phyloP scores from a whole-genome alignment of 805 yeast species.

The Sungouiella blattae region DNA sequence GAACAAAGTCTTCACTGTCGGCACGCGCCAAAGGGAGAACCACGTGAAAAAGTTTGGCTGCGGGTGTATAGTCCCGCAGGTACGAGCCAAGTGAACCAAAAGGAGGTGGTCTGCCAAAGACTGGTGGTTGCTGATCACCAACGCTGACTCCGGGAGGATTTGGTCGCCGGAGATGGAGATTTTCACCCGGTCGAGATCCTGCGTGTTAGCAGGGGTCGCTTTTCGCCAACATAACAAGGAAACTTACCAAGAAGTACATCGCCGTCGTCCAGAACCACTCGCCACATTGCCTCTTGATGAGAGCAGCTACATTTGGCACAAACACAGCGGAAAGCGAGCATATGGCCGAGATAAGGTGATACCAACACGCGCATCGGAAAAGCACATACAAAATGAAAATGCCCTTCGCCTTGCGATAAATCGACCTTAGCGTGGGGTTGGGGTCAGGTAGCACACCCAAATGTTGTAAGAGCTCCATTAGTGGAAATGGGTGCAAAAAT shows the following conservation, averaged over 20 bases:
- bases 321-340: slow-evolving; percentile 10
- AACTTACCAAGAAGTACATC: slow-evolving; percentile 6
- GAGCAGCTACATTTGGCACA: slow-evolving; percentile 7
- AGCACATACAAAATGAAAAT: slow-evolving; percentile 15
- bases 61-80: slow-evolving; percentile 25
- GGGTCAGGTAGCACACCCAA: slow-evolving; percentile 25
- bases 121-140: slow-evolving; percentile 57
- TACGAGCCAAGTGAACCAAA: slow-evolving; percentile 35
- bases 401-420: slow-evolving; percentile 14
- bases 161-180: slow-evolving; percentile 42
- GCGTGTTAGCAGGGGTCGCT: not conserved
- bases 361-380: slow-evolving; percentile 10
- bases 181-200: slow-evolving; percentile 21
- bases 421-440: slow-evolving; percentile 7
- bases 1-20: slow-evolving; percentile 46
- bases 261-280: slow-evolving; percentile 14
- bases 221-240: too few species aligned
- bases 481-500: slow-evolving; percentile 5
- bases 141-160: slow-evolving; percentile 32
- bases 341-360: slow-evolving; percentile 20
- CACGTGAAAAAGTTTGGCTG: slow-evolving; percentile 63
- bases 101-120: slow-evolving; percentile 65
- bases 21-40: slow-evolving; percentile 63
- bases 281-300: slow-evolving; percentile 2
- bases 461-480: slow-evolving; percentile 31